These are phyloP conservation scores for Cephaloascus fragrans DNA, from an alignment of 805 yeast genomes.

Conservation along the genomic window DNA sequence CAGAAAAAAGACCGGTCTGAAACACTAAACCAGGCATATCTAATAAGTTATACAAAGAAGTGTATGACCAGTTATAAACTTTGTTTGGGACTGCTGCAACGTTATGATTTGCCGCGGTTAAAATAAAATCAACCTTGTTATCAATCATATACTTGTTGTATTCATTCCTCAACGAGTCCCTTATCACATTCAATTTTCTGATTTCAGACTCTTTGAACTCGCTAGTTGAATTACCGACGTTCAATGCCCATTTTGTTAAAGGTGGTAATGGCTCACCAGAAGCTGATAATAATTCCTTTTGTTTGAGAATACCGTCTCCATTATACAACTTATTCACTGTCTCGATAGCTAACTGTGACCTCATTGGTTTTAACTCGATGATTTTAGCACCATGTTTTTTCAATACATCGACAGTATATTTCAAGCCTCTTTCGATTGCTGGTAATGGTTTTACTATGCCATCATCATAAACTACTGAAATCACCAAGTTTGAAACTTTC, in stretches of 20 bases:
- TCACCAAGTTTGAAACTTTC: slow-evolving; percentile 17
- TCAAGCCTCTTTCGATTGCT: slow-evolving; percentile 27
- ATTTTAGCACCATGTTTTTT: slow-evolving; percentile 28
- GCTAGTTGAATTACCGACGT: slow-evolving; percentile 26
- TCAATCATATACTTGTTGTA: slow-evolving; percentile 23
- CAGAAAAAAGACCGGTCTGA: slow-evolving; percentile 33
- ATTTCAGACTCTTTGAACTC: slow-evolving; percentile 19
- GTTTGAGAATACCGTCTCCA: slow-evolving; percentile 30
- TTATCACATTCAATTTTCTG: slow-evolving; percentile 20
- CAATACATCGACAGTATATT: slow-evolving; percentile 23
- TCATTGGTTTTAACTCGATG: slow-evolving; percentile 28
- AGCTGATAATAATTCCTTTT: slow-evolving; percentile 18
- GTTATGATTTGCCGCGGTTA: slow-evolving; percentile 29
- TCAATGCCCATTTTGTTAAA: slow-evolving; percentile 31
- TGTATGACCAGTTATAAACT: slow-evolving; percentile 34
- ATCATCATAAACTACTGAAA: slow-evolving; percentile 31
- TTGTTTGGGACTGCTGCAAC: slow-evolving; percentile 31
- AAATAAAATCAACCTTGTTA: slow-evolving; percentile 27
- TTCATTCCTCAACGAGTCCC: slow-evolving; percentile 27
- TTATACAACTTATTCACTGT: slow-evolving; percentile 24
- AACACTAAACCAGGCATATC: slow-evolving; percentile 31
- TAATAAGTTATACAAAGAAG: slow-evolving; percentile 29
- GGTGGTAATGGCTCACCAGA: slow-evolving; percentile 33
- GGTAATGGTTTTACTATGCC: slow-evolving; percentile 32
- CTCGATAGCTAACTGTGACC: slow-evolving; percentile 23